phyloP scores from a whole-genome alignment of 1,284 basidiomycete species.

The Polyporus tsugae region DNA sequence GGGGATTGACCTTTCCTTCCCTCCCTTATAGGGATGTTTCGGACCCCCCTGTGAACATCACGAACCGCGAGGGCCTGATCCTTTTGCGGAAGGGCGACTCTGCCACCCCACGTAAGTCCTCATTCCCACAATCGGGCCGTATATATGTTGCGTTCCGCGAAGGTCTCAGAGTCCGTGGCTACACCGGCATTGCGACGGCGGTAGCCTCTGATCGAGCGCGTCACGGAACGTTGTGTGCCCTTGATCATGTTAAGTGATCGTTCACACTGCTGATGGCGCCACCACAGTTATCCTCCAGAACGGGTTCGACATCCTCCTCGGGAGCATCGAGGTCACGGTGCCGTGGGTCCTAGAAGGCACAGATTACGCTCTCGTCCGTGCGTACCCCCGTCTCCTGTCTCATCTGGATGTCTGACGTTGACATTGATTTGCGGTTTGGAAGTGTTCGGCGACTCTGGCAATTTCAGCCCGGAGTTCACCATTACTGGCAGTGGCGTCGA shows the following conservation, averaged over 20 bases:
- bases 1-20: neutral
- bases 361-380: slow-evolving; percentile 28
- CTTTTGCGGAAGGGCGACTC: neutral
- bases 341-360: slow-evolving; percentile 25
- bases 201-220: no score
- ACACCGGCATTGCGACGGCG: no score
- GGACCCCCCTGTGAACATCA: slow-evolving; percentile 39
- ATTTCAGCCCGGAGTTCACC: slow-evolving; percentile 33
- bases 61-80: neutral
- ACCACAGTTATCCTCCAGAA: slow-evolving; percentile 25
- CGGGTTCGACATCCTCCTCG: slow-evolving; percentile 27
- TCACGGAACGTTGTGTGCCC: no score
- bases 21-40: slow-evolving; percentile 46
- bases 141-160: no score
- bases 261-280: slow-evolving; percentile 1
- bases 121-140: neutral
- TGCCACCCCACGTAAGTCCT: neutral
- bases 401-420: neutral
- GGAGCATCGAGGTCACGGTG: slow-evolving; percentile 24
- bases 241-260: no score
- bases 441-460: slow-evolving; percentile 39
- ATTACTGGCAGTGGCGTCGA: slow-evolving; percentile 17
- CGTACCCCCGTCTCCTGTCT: neutral
- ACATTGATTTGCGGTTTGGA: neutral
- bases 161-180: no score